These are phyloP conservation scores for Recurvomyces mirabilis DNA, from an alignment of 495 filamentous ascomycete genomes.

Conservation along the genomic window DNA sequence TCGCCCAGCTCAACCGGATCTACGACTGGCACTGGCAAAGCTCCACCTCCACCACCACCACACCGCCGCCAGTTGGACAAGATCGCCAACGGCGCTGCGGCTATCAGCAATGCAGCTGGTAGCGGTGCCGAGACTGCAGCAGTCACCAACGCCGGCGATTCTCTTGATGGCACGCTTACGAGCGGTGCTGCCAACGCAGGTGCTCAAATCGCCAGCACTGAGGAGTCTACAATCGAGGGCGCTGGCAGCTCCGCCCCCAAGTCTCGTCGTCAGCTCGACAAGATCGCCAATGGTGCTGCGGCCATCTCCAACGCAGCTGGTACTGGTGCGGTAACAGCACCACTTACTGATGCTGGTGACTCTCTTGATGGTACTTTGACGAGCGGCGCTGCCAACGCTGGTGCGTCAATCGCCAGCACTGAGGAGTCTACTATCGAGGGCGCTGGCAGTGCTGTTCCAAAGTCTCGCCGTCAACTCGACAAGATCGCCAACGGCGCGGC, in stretches of 20 bases:
- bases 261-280: slow-evolving; percentile 5
- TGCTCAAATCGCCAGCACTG: no score
- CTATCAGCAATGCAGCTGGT: not conserved
- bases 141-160: no score
- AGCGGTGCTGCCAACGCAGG: no score
- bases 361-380: not conserved
- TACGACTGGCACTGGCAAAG: no score
- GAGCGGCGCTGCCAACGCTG: slow-evolving; percentile 1
- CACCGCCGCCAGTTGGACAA: no score
- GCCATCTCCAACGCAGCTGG: slow-evolving; percentile 9
- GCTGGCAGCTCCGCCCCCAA: no score
- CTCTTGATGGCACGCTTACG: no score
- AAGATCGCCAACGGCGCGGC: slow-evolving; percentile 9
- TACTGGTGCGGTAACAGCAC: not conserved
- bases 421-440: slow-evolving; percentile 2
- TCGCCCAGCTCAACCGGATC: no score
- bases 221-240: no score
- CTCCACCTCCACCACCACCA: no score
- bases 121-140: not conserved
- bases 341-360: not conserved
- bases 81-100: not conserved
- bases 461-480: slow-evolving; percentile 6
- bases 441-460: slow-evolving; percentile 4
- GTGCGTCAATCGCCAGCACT: not conserved
- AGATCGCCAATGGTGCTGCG: slow-evolving; percentile 5